A percentile compares a stretch with the other conserved stretches of the same genome.
phyloP scores from a whole-genome alignment of 257 asterid genomes.

The Solanum sitiens region DNA sequence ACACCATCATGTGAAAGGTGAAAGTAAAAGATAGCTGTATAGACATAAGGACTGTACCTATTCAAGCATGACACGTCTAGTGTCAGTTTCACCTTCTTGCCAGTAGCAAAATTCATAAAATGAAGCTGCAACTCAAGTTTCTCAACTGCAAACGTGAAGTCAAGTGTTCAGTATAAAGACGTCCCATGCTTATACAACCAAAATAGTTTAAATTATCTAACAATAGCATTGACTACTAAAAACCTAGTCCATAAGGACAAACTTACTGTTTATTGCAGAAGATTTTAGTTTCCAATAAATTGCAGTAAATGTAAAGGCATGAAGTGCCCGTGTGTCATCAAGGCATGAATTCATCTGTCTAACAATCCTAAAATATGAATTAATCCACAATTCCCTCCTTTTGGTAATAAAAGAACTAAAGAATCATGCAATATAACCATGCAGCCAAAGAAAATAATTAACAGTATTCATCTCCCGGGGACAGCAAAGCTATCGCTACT shows the following conservation, averaged over 20 bases:
- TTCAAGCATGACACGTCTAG: conserved; percentile 79
- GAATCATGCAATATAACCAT: not conserved
- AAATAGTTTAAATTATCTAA: not conserved
- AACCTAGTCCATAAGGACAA: not conserved
- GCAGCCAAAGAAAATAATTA: not conserved
- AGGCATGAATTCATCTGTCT: not conserved
- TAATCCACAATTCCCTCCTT: not conserved
- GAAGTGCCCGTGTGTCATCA: not conserved
- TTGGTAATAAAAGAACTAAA: not conserved
- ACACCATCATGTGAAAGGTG: not conserved
- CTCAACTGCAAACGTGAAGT: conserved; percentile 43
- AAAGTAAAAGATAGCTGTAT: not conserved
- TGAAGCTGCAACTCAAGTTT: conserved; percentile 50
- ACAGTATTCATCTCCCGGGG: not conserved
- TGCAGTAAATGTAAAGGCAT: not conserved
- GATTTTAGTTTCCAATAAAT: not conserved
- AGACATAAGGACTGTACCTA: conserved; percentile 32
- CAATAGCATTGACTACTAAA: not conserved
- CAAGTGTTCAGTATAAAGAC: not conserved
- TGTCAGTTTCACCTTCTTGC: conserved; percentile 50
- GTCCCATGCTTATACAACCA: not conserved
- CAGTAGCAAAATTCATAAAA: conserved; percentile 41
- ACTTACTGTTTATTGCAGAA: not conserved
- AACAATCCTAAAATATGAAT: not conserved
- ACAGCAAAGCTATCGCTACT: not conserved